A percentile compares a stretch with the other conserved stretches of the same genome.
phyloP scores from a whole-genome alignment of 176 grass and related monocot species.

The Poa annua region DNA sequence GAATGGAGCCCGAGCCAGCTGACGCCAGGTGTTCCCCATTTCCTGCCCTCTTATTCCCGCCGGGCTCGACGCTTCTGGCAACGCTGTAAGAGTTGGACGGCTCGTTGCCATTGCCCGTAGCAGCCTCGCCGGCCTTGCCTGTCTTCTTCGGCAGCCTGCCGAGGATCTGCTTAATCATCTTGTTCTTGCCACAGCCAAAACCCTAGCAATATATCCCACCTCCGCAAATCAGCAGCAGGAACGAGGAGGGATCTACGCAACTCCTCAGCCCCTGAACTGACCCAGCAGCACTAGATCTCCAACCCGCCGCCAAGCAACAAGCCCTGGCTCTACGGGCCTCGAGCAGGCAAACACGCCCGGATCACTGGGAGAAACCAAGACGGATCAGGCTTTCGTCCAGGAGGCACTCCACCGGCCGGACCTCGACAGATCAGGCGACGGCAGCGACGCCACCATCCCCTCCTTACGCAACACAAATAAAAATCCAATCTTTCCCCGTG shows the following conservation, averaged over 20 bases:
- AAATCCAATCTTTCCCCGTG: conserved; percentile 35
- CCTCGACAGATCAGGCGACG: conserved; percentile 45
- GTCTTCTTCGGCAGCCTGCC: conserved; percentile 79
- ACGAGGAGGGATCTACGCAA: conserved; percentile 29
- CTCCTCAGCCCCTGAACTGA: conserved; percentile 13
- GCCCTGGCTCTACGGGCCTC: not conserved
- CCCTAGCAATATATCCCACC: conserved; percentile 31
- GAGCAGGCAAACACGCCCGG: not conserved
- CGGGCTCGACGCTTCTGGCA: conserved; percentile 57
- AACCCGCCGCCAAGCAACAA: conserved; percentile 12
- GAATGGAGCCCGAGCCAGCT: conserved; percentile 34
- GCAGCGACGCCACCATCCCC: conserved; percentile 30
- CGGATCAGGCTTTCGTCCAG: conserved; percentile 35
- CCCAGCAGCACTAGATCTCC: conserved; percentile 48
- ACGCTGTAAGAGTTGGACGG: conserved; percentile 65
- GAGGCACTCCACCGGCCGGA: conserved; percentile 40
- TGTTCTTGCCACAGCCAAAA: conserved; percentile 26
- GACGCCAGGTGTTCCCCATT: conserved; percentile 59
- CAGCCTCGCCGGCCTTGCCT: conserved; percentile 66
- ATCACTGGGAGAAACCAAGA: conserved; percentile 53
- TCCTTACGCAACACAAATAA: not conserved
- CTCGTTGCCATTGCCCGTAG: conserved; percentile 47
- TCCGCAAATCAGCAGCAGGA: conserved; percentile 22
- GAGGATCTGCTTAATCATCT: conserved; percentile 97
- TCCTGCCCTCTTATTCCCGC: conserved; percentile 51